Evolutionary conservation across 306 rosid genomes (phyloP).

Genomic region (Prunus mira): DNA sequence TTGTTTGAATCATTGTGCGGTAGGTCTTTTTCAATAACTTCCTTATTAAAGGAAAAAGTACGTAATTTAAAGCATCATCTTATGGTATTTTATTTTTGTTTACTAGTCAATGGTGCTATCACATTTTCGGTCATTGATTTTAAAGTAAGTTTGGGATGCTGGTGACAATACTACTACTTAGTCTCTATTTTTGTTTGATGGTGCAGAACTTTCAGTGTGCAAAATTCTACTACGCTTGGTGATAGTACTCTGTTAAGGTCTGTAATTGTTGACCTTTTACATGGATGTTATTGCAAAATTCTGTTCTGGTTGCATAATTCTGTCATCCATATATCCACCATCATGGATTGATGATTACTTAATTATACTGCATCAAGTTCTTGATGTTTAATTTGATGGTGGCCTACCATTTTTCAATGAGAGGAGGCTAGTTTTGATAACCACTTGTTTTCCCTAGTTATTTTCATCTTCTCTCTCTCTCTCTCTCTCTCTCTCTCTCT

Average conservation of each 20-base stretch:
- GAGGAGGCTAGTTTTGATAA: neutral
- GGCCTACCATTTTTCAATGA: neutral
- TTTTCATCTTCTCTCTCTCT: neutral
- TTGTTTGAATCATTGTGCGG: neutral
- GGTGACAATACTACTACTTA: neutral
- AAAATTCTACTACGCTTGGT: constrained; percentile 30
- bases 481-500: neutral
- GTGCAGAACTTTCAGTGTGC: constrained; percentile 41
- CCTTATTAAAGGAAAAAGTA: neutral
- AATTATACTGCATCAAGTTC: neutral
- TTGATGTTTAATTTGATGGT: neutral
- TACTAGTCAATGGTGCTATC: neutral
- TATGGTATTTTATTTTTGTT: neutral
- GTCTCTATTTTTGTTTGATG: constrained; percentile 22
- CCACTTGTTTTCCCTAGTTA: neutral
- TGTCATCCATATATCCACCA: neutral
- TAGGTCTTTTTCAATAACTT: neutral
- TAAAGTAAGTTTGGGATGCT: neutral
- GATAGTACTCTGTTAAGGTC: constrained; percentile 50
- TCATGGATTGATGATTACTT: constrained; percentile 3
- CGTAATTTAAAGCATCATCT: neutral
- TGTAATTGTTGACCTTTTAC: constrained; percentile 26
- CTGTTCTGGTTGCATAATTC: constrained; percentile 6
- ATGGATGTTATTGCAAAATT: constrained; percentile 6
- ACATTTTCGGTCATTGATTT: neutral